Percentiles rank a stretch among this genome's conserved stretches.
Conservation (phyloP, 2,329 filamentous ascomycete species). For the Cercospora citrullina region DNA sequence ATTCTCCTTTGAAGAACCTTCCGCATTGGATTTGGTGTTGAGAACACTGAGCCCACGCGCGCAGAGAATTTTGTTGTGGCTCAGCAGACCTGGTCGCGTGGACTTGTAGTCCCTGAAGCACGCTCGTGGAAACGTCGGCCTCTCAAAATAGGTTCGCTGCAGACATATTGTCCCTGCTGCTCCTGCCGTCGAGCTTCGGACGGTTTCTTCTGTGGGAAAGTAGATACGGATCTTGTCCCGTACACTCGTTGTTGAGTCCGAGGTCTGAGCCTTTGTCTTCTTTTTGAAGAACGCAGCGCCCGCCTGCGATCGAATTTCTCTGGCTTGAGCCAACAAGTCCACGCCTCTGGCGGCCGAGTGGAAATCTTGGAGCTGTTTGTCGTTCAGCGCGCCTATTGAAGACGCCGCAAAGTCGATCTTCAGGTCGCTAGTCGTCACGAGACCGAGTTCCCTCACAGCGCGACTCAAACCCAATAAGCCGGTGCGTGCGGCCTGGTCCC, state of each 20-base stretch:
- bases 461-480: constrained; percentile 74
- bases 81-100: constrained; percentile 68
- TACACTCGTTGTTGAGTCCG: constrained; percentile 33
- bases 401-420: constrained; percentile 70
- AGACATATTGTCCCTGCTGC: constrained; percentile 81
- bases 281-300: constrained; percentile 31
- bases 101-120: constrained; percentile 76
- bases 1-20: not conserved
- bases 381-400: constrained; percentile 75
- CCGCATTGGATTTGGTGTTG: not conserved
- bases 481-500: constrained; percentile 50
- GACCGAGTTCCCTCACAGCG: constrained; percentile 64
- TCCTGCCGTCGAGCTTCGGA: constrained; percentile 40
- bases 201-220: constrained; percentile 73
- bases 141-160: constrained; percentile 69
- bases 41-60: constrained; percentile 38
- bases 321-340: constrained; percentile 29
- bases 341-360: constrained; percentile 59
- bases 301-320: constrained; percentile 26
- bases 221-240: constrained; percentile 68
- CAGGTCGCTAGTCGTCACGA: constrained; percentile 43
- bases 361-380: constrained; percentile 62
- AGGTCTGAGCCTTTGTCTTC: not conserved
- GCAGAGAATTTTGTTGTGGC: constrained; percentile 73
- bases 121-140: constrained; percentile 66